phyloP scores from a whole-genome alignment of 345 rosid species.

The rapeseed (Brassica napus) region DNA sequence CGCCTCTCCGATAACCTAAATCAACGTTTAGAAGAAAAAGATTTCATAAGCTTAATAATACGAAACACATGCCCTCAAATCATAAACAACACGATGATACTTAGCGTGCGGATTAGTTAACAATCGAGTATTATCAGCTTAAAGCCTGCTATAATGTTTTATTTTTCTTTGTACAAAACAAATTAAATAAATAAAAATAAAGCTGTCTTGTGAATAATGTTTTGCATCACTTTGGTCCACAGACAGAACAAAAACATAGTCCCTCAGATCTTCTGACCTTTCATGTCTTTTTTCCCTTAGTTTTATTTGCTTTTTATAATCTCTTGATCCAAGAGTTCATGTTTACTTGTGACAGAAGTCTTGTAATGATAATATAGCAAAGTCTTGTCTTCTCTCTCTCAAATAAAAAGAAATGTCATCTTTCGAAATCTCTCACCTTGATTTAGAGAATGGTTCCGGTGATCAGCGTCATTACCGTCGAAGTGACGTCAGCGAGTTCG shows the following conservation, averaged over 20 bases:
- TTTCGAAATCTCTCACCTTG: conserved; percentile 30
- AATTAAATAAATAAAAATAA: conserved; percentile 5
- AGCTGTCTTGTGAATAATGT: conserved; percentile 29
- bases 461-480: conserved; percentile 21
- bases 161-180: background rate
- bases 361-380: conserved; percentile 28
- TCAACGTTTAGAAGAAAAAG: conserved; percentile 5
- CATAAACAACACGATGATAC: conserved; percentile 38
- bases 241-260: conserved; percentile 40
- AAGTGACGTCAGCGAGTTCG: conserved; percentile 34
- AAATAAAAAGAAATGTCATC: conserved; percentile 26
- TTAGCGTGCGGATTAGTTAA: conserved; percentile 44
- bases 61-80: conserved; percentile 7
- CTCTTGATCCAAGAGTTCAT: conserved; percentile 41
- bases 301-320: conserved; percentile 23
- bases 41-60: conserved; percentile 3
- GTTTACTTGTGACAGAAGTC: conserved; percentile 44
- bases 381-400: conserved; percentile 24
- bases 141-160: conserved; percentile 34
- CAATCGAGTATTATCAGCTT: conserved; percentile 37
- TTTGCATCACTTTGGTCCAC: conserved; percentile 34
- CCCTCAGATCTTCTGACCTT: conserved; percentile 28
- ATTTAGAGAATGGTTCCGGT: conserved; percentile 31
- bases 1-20: background rate
- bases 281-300: background rate